Conservation (phyloP, 495 filamentous ascomycete genomes). For the Parachaetomium inaequale region DNA sequence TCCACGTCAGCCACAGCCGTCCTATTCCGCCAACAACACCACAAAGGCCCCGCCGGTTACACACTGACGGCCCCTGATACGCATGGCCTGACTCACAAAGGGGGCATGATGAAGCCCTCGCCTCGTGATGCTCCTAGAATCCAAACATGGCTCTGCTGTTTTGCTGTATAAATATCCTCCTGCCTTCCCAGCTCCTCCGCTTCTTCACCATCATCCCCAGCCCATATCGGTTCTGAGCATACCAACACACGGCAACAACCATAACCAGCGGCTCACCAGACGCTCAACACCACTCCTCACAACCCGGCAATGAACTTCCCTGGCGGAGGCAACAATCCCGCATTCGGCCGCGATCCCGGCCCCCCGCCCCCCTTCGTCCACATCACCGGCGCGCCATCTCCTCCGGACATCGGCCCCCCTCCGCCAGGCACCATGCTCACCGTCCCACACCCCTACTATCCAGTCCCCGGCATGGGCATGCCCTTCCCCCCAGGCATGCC, state of each 20-base stretch:
- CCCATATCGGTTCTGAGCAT: background rate
- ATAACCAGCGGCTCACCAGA: background rate
- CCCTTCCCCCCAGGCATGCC: background rate
- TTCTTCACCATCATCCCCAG: background rate
- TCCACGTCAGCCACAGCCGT: background rate
- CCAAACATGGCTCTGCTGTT: background rate
- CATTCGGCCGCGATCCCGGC: conserved; percentile 27
- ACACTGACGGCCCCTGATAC: background rate
- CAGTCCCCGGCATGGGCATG: background rate
- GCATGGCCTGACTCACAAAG: conserved; percentile 1
- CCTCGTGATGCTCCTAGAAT: background rate
- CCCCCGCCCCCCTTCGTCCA: conserved; percentile 20
- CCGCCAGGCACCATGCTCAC: conserved; percentile 16
- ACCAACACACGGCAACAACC: conserved; percentile 11
- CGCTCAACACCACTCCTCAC: background rate
- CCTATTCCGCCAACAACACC: background rate
- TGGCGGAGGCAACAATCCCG: conserved; percentile 27
- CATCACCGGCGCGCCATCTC: conserved; percentile 2
- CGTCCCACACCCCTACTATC: background rate
- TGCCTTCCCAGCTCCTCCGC: background rate
- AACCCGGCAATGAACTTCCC: conserved; percentile 3
- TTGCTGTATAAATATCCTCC: background rate
- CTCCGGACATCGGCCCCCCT: conserved; percentile 4
- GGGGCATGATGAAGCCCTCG: background rate
- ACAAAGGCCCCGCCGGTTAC: background rate